Evolutionary conservation across 306 rosid species (phyloP), one percentile per base, ranked within the genome.

Genomic region (Biancaea sappan): DNA sequence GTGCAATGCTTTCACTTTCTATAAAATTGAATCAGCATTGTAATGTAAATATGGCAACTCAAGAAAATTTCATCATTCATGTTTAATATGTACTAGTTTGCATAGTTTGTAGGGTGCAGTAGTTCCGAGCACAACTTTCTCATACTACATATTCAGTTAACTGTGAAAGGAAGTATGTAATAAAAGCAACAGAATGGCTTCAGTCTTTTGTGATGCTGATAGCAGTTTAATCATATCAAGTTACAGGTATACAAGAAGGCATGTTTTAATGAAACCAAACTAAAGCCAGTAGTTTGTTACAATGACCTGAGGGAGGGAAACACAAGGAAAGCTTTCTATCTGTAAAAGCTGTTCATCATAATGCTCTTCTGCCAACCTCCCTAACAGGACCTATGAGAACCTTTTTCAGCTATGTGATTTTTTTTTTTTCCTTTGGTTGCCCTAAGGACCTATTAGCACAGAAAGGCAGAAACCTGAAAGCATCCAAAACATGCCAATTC

Each of bases 1-100:
- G 77, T 94, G 98, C 40, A 94, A 81, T 60, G 87, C 91, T 86
- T 94, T 94, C 71, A 94, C 88, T 53, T 37, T 72, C 98, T 91
- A 71, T 43, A 76, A 78, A 78, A 74, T 76, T 47, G 44, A 81
- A 77, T 50, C 65, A 59, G 50, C 12, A 46, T 58, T 22, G 54
- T 31, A 66, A 69, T 60, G 71, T 84, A 73, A 80, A 82, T 6
- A 71, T 16, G 74, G 53, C 50, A 75, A 59, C 67, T 31, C 41
- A 64, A 74, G 71, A 63, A 48, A 77, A 21, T 41, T 69, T 68
- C 64, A 68, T 31, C 41, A 54, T 77, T 66, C 50, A 50, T 59
- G 74, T 38, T 56, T 43, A 56, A 50, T 64, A 6, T 10, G 35
- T 72, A 52, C 64, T 28, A 58, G 74, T 11, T 11, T 58, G 67